Conservation (phyloP, 768 basidiomycete species). For the Terana coerulea region DNA sequence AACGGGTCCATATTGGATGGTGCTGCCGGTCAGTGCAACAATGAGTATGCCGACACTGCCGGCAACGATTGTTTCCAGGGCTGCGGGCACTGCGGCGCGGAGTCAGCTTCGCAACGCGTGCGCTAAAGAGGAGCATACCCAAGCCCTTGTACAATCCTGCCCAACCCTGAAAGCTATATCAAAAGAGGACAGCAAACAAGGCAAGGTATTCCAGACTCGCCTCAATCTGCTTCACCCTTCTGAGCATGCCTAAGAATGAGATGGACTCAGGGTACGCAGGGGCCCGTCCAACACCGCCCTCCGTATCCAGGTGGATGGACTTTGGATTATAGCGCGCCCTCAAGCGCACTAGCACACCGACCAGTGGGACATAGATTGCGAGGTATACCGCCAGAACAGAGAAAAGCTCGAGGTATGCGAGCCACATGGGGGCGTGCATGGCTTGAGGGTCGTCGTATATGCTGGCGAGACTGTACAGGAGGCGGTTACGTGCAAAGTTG, state of each 20-base stretch:
- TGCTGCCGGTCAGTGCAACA: conserved; percentile 53
- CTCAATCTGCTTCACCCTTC: conserved; percentile 69
- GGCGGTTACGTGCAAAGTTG: too few relatives aligned
- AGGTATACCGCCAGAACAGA: conserved; percentile 57
- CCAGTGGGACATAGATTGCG: conserved; percentile 44
- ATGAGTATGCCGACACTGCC: too few relatives aligned
- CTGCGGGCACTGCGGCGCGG: conserved; percentile 40
- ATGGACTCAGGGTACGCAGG: conserved; percentile 72
- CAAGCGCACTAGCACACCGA: conserved; percentile 67
- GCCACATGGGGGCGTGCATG: conserved; percentile 14
- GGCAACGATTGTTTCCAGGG: conserved; percentile 50
- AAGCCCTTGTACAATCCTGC: conserved; percentile 79
- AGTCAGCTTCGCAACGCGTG: conserved; percentile 22
- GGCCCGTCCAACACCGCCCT: conserved; percentile 70
- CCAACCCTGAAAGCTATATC: conserved; percentile 45
- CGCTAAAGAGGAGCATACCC: conserved; percentile 36
- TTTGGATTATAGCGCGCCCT: conserved; percentile 83
- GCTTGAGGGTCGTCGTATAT: too few relatives aligned
- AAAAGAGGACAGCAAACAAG: background rate
- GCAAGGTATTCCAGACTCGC: conserved; percentile 35
- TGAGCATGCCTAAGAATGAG: conserved; percentile 72
- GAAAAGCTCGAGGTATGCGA: conserved; percentile 34
- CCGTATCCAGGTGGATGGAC: conserved; percentile 74
- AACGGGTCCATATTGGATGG: conserved; percentile 54
- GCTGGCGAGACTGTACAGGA: too few relatives aligned